phyloP scores from a whole-genome alignment of 345 rosid species.

The Salix purpurea region DNA sequence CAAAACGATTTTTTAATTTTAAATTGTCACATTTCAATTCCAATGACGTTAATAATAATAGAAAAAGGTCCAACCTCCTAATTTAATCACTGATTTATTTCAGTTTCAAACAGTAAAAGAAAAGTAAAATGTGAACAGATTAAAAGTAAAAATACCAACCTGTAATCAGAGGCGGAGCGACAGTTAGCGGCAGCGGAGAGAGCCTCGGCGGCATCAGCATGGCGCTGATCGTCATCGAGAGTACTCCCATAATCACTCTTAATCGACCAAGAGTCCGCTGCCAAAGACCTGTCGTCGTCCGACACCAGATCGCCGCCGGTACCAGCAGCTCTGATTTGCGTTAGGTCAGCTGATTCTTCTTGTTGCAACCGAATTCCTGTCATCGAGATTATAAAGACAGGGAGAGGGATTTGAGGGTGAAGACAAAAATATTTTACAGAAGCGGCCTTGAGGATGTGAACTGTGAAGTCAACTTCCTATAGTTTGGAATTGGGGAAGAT shows the following conservation, averaged over 20 bases:
- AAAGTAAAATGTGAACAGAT: neutral
- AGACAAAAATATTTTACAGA: no score
- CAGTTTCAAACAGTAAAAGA: no score
- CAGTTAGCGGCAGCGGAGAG: slow-evolving; percentile 70
- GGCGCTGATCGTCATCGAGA: slow-evolving; percentile 97
- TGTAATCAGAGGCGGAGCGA: slow-evolving; percentile 76
- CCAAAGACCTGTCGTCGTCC: slow-evolving; percentile 95
- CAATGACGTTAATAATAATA: no score
- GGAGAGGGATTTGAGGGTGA: no score
- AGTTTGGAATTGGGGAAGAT: no score
- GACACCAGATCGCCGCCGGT: slow-evolving; percentile 55
- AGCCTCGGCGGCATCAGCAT: slow-evolving; percentile 89
- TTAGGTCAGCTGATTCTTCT: slow-evolving; percentile 20
- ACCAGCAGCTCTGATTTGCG: slow-evolving; percentile 7
- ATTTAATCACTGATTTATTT: no score
- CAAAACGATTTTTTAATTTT: no score
- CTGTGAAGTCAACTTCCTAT: no score
- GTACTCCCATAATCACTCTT: slow-evolving; percentile 98
- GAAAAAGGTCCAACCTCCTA: no score
- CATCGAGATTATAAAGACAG: neutral
- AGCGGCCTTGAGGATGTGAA: no score
- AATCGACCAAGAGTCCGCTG: slow-evolving; percentile 98
- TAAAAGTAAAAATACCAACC: slow-evolving; percentile 26
- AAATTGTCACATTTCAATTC: no score
- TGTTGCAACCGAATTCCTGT: slow-evolving; percentile 25